phyloP scores from a whole-genome alignment of 2,329 filamentous ascomycete genomes.

The Nemania bipapillata region DNA sequence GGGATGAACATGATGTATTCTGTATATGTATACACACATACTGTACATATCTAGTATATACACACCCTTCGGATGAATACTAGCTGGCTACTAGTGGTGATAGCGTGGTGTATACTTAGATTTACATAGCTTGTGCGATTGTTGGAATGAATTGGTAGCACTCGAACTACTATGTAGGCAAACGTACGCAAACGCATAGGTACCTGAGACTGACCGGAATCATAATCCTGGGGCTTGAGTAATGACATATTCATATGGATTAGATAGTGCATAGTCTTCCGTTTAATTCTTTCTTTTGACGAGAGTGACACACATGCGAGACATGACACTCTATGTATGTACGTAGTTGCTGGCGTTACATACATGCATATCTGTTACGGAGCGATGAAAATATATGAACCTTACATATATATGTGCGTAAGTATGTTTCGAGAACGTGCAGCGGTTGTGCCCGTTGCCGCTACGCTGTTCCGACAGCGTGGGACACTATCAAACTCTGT shows the following conservation, averaged over 20 bases:
- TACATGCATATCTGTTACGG: no score
- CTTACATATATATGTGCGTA: neutral
- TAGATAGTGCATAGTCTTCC: no score
- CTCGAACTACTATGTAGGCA: neutral
- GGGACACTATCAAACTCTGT: constrained; percentile 10
- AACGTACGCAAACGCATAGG: no score
- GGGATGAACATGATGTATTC: constrained; percentile 6
- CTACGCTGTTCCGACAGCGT: constrained; percentile 25
- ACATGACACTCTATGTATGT: no score
- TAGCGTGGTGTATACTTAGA: neutral
- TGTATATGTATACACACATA: neutral
- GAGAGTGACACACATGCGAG: no score
- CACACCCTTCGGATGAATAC: neutral
- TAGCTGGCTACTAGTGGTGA: neutral
- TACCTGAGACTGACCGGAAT: no score
- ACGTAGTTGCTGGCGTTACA: no score
- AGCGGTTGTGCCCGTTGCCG: constrained; percentile 4
- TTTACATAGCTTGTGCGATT: no score
- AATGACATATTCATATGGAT: no score
- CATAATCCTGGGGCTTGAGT: neutral
- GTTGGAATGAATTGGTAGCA: neutral
- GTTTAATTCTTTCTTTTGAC: no score
- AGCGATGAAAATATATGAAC: no score
- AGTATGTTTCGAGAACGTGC: neutral
- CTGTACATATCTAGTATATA: no score